Evolutionary conservation across 805 yeast species (phyloP).

Genomic region (Diddensiella santjacobensis): DNA sequence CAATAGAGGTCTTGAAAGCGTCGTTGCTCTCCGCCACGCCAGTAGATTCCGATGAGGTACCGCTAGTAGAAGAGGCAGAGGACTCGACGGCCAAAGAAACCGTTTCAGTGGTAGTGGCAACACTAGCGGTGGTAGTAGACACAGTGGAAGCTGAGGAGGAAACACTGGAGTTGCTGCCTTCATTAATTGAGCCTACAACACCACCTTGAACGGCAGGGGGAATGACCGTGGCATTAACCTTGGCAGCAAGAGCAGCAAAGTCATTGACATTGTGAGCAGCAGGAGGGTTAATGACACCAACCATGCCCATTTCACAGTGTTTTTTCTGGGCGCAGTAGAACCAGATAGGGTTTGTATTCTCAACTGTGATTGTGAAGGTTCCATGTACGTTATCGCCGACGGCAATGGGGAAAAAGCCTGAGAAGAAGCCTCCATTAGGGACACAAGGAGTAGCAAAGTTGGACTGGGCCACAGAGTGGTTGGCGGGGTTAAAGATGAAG

Average conservation of each 20-base stretch:
- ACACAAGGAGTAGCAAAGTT: conserved; percentile 21
- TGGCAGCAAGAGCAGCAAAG: conserved; percentile 17
- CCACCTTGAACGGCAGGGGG: conserved; percentile 18
- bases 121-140: background rate
- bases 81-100: background rate
- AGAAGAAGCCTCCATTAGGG: conserved; percentile 17
- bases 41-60: background rate
- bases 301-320: conserved; percentile 27
- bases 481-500: conserved; percentile 16
- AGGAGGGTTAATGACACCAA: conserved; percentile 24
- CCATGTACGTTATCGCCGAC: conserved; percentile 4
- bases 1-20: background rate
- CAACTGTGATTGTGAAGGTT: conserved; percentile 19
- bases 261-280: conserved; percentile 14
- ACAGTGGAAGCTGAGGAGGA: background rate
- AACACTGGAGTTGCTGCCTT: background rate
- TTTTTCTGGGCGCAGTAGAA: conserved; percentile 25
- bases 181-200: conserved; percentile 1
- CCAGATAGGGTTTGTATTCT: conserved; percentile 24
- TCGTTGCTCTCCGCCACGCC: background rate
- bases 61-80: background rate
- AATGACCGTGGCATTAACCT: conserved; percentile 7
- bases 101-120: conserved; percentile 1
- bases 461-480: conserved; percentile 24
- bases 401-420: conserved; percentile 20